Conservation (phyloP, 2,329 filamentous ascomycete genomes). For the Colletotrichum higginsianum region DNA sequence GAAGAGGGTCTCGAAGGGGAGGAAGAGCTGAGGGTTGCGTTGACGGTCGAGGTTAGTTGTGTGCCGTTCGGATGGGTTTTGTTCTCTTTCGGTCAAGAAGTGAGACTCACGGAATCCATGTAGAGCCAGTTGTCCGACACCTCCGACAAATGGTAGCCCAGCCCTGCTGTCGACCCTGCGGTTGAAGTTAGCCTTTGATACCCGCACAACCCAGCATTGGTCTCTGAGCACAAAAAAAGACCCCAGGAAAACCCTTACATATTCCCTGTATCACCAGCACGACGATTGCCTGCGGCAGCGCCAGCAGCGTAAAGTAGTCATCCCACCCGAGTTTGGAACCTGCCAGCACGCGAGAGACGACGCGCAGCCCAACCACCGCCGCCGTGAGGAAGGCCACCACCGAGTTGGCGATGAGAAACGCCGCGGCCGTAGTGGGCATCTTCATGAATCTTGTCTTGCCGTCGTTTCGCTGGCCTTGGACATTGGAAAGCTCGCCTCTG, state of each 20-base stretch:
- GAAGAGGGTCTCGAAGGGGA: slow-evolving; percentile 57
- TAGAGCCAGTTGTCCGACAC: slow-evolving; percentile 21
- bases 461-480: no score
- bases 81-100: no score
- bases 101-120: slow-evolving; percentile 7
- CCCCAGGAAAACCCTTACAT: slow-evolving; percentile 45
- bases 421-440: slow-evolving; percentile 41
- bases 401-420: slow-evolving; percentile 48
- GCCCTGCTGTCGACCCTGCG: slow-evolving; percentile 44
- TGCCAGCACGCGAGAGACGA: slow-evolving; percentile 47
- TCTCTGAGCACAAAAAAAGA: not conserved
- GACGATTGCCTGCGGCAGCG: slow-evolving; percentile 50
- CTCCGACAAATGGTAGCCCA: slow-evolving; percentile 45
- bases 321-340: slow-evolving; percentile 53
- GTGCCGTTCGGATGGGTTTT: not conserved
- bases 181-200: not conserved
- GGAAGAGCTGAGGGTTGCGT: slow-evolving; percentile 49
- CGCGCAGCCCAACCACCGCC: slow-evolving; percentile 46
- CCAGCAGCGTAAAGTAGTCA: slow-evolving; percentile 55
- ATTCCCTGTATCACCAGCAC: slow-evolving; percentile 51
- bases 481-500: no score
- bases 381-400: slow-evolving; percentile 44
- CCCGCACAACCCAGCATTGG: no score
- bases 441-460: not conserved
- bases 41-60: not conserved